Conservation (phyloP, 2,329 filamentous ascomycete species). For the Scytalidium lignicola region DNA sequence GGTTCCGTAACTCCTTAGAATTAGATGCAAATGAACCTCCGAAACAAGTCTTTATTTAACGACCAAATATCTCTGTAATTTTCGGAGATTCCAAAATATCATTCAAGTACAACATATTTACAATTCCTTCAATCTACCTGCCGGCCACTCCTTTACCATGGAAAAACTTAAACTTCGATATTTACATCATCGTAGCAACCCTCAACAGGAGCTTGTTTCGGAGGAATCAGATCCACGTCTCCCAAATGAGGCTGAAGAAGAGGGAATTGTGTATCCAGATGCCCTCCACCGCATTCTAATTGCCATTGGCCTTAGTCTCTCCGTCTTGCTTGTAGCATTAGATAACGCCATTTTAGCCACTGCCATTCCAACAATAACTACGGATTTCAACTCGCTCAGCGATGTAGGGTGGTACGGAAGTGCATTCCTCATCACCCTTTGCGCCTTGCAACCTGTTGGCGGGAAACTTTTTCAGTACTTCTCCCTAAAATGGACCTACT, state of each 20-base stretch:
- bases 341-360: slow-evolving; percentile 17
- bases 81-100: too few species aligned
- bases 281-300: slow-evolving; percentile 3
- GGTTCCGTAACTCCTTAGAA: too few species aligned
- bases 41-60: too few species aligned
- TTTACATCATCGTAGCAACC: too few species aligned
- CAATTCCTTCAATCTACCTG: too few species aligned
- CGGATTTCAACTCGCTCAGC: slow-evolving; percentile 28
- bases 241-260: not conserved
- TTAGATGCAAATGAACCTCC: too few species aligned
- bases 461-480: slow-evolving; percentile 24
- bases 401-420: slow-evolving; percentile 33
- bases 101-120: too few species aligned
- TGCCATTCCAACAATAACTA: slow-evolving; percentile 33
- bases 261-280: not conserved
- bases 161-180: too few species aligned
- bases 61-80: too few species aligned
- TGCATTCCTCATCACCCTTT: slow-evolving; percentile 25
- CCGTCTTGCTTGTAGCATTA: slow-evolving; percentile 12
- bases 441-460: slow-evolving; percentile 17
- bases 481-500: slow-evolving; percentile 22
- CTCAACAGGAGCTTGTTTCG: not conserved
- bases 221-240: not conserved
- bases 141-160: too few species aligned
- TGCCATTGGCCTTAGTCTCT: slow-evolving; percentile 11